Evolutionary conservation across 2,329 filamentous ascomycete genomes (phyloP).

Genomic region (Madurella fahalii): DNA sequence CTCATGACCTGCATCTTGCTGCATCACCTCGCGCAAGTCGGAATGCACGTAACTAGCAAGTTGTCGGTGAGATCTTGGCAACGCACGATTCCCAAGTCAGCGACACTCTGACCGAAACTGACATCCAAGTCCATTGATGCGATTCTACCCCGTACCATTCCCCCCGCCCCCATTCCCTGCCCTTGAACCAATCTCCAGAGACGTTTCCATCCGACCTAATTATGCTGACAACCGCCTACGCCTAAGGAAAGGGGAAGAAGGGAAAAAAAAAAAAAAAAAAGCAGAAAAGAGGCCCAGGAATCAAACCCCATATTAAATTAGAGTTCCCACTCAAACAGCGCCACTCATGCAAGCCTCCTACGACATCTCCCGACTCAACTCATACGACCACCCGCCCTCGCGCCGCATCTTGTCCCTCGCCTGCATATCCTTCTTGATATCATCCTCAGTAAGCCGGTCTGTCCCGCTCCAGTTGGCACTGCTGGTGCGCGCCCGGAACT

Average conservation of each 20-base stretch:
- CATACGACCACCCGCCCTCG: slow-evolving; percentile 83
- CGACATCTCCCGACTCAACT: slow-evolving; percentile 47
- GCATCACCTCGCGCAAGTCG: not conserved
- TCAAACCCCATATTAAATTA: not conserved
- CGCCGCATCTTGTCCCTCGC: slow-evolving; percentile 73
- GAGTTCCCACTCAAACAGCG: not conserved
- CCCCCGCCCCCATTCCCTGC: not conserved
- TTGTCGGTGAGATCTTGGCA: not conserved
- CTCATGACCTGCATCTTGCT: not conserved
- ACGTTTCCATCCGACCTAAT: not conserved
- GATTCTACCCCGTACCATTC: not conserved
- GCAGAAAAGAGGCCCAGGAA: not conserved
- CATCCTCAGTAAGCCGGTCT: slow-evolving; percentile 81
- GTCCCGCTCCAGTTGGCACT: slow-evolving; percentile 89
- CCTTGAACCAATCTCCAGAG: not conserved
- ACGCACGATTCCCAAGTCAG: not conserved
- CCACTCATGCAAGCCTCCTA: slow-evolving; percentile 25
- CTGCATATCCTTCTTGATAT: slow-evolving; percentile 74
- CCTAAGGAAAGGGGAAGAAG: too few relatives aligned
- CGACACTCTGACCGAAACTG: not conserved
- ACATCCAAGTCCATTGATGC: not conserved
- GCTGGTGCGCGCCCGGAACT: slow-evolving; percentile 85
- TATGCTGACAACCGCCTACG: not conserved
- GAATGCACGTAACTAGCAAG: not conserved
- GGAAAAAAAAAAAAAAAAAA: too few relatives aligned